These are phyloP conservation scores for Rhododendron griersonianum DNA, from an alignment of 148 eudicot genomes.

Conservation along the genomic window DNA sequence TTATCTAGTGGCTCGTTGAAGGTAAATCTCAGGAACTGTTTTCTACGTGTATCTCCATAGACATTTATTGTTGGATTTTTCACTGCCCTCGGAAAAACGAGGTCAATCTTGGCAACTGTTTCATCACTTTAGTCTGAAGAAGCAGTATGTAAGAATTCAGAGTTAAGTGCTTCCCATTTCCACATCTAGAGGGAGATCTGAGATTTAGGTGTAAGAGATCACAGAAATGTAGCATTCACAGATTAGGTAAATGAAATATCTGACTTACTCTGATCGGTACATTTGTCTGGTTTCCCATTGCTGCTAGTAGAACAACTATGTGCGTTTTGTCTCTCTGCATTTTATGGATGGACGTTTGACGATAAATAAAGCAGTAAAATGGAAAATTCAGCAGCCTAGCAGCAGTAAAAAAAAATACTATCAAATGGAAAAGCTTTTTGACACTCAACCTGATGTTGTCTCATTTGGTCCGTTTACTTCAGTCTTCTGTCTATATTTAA, in stretches of 20 bases:
- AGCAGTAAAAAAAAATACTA: neutral
- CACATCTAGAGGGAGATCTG: neutral
- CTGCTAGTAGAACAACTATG: neutral
- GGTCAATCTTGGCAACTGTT: neutral
- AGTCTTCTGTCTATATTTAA: neutral
- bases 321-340: neutral
- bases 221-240: neutral
- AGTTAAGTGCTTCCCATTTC: neutral
- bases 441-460: neutral
- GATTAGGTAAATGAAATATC: neutral
- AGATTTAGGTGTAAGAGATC: neutral
- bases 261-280: neutral
- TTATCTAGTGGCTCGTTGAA: constrained; percentile 57
- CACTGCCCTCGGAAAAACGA: neutral
- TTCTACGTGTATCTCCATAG: neutral
- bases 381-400: neutral
- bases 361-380: neutral
- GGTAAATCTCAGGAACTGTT: constrained; percentile 36
- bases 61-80: neutral
- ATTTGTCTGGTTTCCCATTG: neutral
- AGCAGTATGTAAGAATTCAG: neutral
- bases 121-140: neutral
- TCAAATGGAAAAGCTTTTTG: neutral
- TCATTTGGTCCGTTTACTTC: neutral
- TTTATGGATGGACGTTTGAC: neutral